These are phyloP conservation scores for Alectoria sarmentosa DNA, from an alignment of 495 filamentous ascomycete genomes.

Conservation along the genomic window DNA sequence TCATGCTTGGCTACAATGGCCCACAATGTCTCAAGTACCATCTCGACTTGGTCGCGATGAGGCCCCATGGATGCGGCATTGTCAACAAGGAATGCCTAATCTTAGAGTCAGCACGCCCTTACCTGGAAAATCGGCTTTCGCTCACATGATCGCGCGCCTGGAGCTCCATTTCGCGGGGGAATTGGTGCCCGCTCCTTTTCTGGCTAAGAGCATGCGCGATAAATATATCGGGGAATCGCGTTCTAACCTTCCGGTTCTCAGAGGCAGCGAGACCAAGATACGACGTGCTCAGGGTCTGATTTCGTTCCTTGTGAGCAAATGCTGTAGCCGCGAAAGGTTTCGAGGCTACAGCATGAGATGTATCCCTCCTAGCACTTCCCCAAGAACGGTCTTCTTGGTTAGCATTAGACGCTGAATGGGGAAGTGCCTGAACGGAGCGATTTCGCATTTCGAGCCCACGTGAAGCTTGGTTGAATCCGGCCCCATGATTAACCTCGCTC, in stretches of 20 bases:
- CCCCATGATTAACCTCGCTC: not conserved
- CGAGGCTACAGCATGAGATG: not conserved
- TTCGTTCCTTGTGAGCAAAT: too few species aligned
- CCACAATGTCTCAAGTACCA: conserved; percentile 28
- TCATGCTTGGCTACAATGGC: conserved; percentile 32
- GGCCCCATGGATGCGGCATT: conserved; percentile 31
- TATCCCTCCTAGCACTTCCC: not conserved
- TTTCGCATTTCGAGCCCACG: not conserved
- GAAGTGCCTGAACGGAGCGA: not conserved
- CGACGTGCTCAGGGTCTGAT: not conserved
- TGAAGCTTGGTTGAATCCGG: not conserved
- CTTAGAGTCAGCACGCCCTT: not conserved
- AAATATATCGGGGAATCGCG: not conserved
- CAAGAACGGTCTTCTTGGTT: not conserved
- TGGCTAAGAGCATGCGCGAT: not conserved
- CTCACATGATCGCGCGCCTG: conserved; percentile 4
- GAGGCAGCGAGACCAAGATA: not conserved
- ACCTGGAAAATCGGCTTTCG: not conserved
- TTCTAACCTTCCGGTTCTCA: not conserved
- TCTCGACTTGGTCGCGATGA: conserved; percentile 26
- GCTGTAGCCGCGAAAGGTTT: not conserved
- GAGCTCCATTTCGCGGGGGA: not conserved
- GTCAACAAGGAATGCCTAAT: conserved; percentile 36
- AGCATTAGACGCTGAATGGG: not conserved
- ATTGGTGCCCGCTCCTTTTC: not conserved